Conservation (phyloP, 2,329 filamentous ascomycete genomes). For the Aspergillus sojae region DNA sequence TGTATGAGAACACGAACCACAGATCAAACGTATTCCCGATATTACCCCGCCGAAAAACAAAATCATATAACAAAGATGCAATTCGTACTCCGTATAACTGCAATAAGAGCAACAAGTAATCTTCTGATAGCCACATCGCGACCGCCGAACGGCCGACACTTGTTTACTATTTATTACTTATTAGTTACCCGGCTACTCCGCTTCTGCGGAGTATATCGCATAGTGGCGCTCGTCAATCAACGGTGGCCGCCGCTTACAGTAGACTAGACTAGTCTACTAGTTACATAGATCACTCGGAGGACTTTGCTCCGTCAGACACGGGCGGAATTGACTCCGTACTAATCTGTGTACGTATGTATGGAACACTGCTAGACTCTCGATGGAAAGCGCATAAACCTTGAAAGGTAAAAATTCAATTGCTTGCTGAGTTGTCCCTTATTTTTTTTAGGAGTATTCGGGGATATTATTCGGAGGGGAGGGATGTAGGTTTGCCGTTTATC, state of each 20-base stretch:
- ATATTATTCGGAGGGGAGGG: background rate
- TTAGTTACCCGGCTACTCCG: background rate
- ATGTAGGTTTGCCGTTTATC: background rate
- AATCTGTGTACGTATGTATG: background rate
- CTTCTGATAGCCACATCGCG: background rate
- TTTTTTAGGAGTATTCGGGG: background rate
- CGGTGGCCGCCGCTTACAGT: background rate
- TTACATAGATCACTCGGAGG: slow-evolving; percentile 11
- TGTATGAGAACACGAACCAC: background rate
- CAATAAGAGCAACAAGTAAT: background rate
- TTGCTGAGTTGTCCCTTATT: background rate
- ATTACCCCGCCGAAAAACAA: background rate
- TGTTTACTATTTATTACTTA: background rate
- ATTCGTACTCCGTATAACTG: background rate
- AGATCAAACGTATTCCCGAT: background rate
- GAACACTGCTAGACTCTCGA: background rate
- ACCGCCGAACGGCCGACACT: background rate
- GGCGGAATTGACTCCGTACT: background rate
- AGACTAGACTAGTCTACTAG: background rate
- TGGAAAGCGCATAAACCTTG: background rate
- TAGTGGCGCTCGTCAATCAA: background rate
- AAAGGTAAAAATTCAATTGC: background rate
- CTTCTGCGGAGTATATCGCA: background rate
- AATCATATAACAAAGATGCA: background rate
- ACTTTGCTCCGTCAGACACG: slow-evolving; percentile 13